A percentile compares a stretch with the other conserved stretches of the same genome.
These are phyloP conservation scores for Lophiostoma macrostomum DNA, from an alignment of 495 filamentous ascomycete genomes.

Conservation along the genomic window DNA sequence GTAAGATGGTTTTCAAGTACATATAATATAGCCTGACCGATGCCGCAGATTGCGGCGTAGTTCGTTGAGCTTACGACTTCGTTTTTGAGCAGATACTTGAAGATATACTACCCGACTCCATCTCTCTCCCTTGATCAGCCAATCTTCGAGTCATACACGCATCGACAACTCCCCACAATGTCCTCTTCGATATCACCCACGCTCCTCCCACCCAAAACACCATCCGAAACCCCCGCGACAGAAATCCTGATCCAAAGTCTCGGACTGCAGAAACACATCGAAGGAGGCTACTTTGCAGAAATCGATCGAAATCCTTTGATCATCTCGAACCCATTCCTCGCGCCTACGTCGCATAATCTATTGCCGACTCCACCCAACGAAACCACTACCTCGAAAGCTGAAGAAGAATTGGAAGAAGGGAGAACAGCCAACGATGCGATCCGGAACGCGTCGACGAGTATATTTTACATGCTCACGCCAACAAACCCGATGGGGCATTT, in stretches of 20 bases:
- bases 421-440: conserved; percentile 33
- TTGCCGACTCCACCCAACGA: not conserved
- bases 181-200: conserved; percentile 23
- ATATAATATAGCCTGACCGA: no score
- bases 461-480: conserved; percentile 63
- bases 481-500: conserved; percentile 54
- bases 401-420: not conserved
- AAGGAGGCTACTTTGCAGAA: conserved; percentile 64
- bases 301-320: conserved; percentile 55
- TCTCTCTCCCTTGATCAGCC: no score
- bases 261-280: conserved; percentile 51
- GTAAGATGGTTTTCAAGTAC: no score
- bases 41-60: no score
- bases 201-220: conserved; percentile 25
- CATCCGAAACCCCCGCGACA: conserved; percentile 41
- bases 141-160: no score
- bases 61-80: no score
- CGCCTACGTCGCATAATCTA: not conserved
- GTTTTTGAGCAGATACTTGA: no score
- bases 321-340: conserved; percentile 52
- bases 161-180: no score
- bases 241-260: conserved; percentile 47
- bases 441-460: conserved; percentile 51
- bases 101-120: no score
- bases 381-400: not conserved